Conservation (phyloP, 2,329 filamentous ascomycete species). For the Dactylella cylindrospora region DNA sequence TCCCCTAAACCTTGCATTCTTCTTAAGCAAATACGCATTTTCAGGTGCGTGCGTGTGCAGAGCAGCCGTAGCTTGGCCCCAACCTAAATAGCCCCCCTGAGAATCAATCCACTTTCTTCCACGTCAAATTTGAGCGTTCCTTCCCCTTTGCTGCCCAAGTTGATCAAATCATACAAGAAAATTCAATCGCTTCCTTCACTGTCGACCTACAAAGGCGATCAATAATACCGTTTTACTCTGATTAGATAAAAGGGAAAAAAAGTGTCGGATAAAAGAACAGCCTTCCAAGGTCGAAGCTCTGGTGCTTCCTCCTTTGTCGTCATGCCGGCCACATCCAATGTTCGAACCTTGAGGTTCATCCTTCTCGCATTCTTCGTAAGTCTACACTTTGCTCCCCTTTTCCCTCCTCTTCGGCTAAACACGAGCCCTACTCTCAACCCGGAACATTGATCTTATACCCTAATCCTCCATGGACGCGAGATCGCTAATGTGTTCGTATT, state of each 20-base stretch:
- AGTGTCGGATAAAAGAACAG: constrained; percentile 18
- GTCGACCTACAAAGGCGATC: not conserved
- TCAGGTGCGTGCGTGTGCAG: no score
- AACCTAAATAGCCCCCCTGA: no score
- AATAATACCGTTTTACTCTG: no score
- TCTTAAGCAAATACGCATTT: no score
- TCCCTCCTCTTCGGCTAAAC: constrained; percentile 17
- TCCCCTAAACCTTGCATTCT: no score
- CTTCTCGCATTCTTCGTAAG: constrained; percentile 81
- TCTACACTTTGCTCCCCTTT: constrained; percentile 45
- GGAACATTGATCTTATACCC: not conserved
- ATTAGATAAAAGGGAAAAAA: no score
- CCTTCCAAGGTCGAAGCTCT: constrained; percentile 41
- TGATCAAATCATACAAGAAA: no score
- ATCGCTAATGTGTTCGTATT: constrained; percentile 2
- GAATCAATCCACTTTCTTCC: constrained; percentile 2
- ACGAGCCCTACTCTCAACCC: not conserved
- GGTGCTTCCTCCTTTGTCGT: constrained; percentile 38
- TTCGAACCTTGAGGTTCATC: constrained; percentile 61
- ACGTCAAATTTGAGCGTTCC: not conserved
- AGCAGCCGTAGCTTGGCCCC: no score
- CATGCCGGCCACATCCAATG: constrained; percentile 45
- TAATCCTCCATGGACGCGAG: not conserved
- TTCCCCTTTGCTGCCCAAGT: not conserved
- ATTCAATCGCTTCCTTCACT: not conserved